These are phyloP conservation scores for Eucalyptus marginata DNA, from an alignment of 345 rosid species.

Conservation along the genomic window DNA sequence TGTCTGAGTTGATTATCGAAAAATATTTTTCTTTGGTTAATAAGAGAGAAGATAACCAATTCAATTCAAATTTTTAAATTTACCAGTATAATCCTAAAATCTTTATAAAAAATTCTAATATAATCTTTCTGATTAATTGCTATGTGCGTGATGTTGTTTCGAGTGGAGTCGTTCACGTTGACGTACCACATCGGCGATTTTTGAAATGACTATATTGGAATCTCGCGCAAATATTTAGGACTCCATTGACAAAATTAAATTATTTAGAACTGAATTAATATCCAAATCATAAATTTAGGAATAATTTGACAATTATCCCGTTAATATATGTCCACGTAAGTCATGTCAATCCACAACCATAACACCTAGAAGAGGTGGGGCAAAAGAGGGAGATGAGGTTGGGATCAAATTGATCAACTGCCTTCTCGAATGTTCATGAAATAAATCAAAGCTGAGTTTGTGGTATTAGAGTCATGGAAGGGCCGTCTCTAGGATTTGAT, in stretches of 20 bases:
- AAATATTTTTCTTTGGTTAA: not conserved
- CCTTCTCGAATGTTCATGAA: not conserved
- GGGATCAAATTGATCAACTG: not conserved
- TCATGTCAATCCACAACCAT: not conserved
- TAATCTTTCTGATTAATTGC: not conserved
- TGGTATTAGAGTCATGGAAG: not conserved
- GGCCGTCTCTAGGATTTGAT: not conserved
- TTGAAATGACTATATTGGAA: not conserved
- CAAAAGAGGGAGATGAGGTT: not conserved
- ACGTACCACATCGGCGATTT: rapidly evolving
- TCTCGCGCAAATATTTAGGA: rapidly evolving
- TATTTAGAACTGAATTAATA: rapidly evolving
- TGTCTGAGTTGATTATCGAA: rapidly evolving
- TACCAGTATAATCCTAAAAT: rapidly evolving
- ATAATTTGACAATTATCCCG: not conserved
- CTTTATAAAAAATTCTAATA: rapidly evolving
- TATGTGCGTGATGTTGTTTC: rapidly evolving
- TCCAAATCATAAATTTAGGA: rapidly evolving
- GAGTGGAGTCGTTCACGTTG: not conserved
- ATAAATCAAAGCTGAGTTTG: not conserved
- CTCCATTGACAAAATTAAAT: rapidly evolving
- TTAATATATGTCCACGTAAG: not conserved
- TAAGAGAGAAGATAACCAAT: rapidly evolving
- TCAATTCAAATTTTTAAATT: not conserved
- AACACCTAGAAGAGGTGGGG: not conserved